phyloP scores from a whole-genome alignment of 2,329 filamentous ascomycete genomes.

The Talaromyces sp. region DNA sequence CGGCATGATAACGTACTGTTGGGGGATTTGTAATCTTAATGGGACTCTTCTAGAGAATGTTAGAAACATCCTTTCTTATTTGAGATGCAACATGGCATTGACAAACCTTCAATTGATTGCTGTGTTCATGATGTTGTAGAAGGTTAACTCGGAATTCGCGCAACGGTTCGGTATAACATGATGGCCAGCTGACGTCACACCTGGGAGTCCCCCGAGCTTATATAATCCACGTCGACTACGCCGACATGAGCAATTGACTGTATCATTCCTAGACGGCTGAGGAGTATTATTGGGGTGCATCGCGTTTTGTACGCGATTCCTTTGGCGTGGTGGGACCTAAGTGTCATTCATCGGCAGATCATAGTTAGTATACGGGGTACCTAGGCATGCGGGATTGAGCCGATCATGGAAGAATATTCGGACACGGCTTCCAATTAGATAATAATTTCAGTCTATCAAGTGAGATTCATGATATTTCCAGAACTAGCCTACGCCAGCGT shows the following conservation, averaged over 20 bases:
- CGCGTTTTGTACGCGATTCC: background rate
- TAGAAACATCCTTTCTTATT: constrained; percentile 11
- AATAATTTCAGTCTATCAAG: background rate
- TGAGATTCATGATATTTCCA: background rate
- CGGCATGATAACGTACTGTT: constrained; percentile 21
- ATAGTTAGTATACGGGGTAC: no score
- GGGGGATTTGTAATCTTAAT: background rate
- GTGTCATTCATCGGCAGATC: background rate
- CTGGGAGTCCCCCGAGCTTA: constrained; percentile 9
- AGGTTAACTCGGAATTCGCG: background rate
- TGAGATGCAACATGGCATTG: background rate
- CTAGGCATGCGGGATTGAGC: background rate
- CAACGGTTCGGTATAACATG: constrained; percentile 21
- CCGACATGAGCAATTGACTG: background rate
- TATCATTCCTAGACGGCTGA: background rate
- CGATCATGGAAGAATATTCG: background rate
- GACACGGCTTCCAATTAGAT: background rate
- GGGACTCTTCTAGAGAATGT: constrained; percentile 13
- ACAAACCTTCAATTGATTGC: constrained; percentile 14
- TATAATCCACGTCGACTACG: constrained; percentile 8
- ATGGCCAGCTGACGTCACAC: constrained; percentile 38
- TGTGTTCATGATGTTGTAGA: background rate
- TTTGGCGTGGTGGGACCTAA: background rate
- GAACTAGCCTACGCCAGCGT: background rate
- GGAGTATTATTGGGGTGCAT: background rate